Base-by-base conservation (phyloP, 1,284 basidiomycete species). In the Naganishia cerealis region DNA sequence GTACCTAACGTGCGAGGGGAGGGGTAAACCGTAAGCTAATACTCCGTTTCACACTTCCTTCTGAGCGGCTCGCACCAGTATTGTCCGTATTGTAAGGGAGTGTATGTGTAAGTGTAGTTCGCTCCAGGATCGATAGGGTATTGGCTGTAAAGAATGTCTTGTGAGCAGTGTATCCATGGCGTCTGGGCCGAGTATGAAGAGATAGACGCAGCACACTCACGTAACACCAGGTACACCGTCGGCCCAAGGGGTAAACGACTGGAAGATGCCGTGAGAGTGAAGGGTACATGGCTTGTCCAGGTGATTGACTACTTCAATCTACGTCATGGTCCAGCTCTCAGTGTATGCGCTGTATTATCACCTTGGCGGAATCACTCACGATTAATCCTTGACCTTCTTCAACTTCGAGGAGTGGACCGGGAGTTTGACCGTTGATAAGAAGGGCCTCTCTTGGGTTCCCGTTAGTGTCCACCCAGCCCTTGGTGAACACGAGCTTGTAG, bases 381-480 rank as follows among this genome's bases (percentile, higher is more conserved):
- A 46, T 59, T 12, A 69, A 36, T 33, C 54, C 36, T 33, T 69
- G 62, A 1, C 67, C 67, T 38, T 69, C 67, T 33, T 66, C 62
- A 8, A 48, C 43, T 42, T 69, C 67, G 42, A 69, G 61, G 16
- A 69, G 39, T 8, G 67, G 67, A 3, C 67, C 67, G 16, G 67
- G 67, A 13, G 67, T 69, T 33, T 69, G 67, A 15, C 67, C 67
- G 36, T 69, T 69, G 33, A 69, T 43, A 9, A 69, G 57, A 29
- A 65, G 59, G 24, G 63, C 67, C 50, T 65, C 55, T 40, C 67
- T n/a, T 9, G 57, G 57, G 16, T 67, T 61, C 13, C 66, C 66
- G 46, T 67, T 67, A 39, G 66, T 42, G 29, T 67, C 58, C 4
- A 67, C 42, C 52, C 56, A 55, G 0, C 66, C 66, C n/a, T 54